Percentiles rank a stretch among this genome's conserved stretches.
Evolutionary conservation across 2,329 filamentous ascomycete species (phyloP).

Genomic region (Trichoderma hamatum): DNA sequence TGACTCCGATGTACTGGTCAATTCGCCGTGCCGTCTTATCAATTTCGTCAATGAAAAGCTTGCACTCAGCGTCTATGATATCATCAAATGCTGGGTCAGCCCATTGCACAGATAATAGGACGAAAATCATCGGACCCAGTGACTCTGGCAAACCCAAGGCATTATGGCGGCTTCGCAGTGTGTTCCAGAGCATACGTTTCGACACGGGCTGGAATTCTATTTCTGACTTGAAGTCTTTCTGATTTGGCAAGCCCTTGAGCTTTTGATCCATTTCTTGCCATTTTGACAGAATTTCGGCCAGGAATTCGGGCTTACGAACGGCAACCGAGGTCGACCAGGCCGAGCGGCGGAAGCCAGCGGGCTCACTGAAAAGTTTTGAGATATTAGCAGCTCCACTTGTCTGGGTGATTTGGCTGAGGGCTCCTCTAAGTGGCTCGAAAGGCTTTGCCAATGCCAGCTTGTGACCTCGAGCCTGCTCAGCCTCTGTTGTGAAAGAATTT

Average conservation of each 20-base stretch:
- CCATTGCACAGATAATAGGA: conserved; percentile 39
- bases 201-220: conserved; percentile 46
- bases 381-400: conserved; percentile 35
- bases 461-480: too few species aligned
- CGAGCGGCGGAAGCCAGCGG: conserved; percentile 35
- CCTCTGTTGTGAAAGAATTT: too few species aligned
- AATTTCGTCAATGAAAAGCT: conserved; percentile 30
- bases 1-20: conserved; percentile 38
- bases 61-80: conserved; percentile 32
- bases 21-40: conserved; percentile 35
- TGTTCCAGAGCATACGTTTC: conserved; percentile 38
- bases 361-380: conserved; percentile 31
- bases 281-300: conserved; percentile 36
- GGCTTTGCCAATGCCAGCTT: conserved; percentile 33
- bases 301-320: conserved; percentile 31
- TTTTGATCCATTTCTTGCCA: conserved; percentile 31
- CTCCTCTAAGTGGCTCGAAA: conserved; percentile 32
- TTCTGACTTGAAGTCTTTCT: conserved; percentile 28
- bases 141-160: conserved; percentile 43
- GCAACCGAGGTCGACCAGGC: conserved; percentile 38
- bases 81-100: conserved; percentile 36
- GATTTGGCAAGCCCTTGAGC: conserved; percentile 27
- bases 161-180: conserved; percentile 46
- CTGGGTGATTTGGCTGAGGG: conserved; percentile 31
- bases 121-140: conserved; percentile 40